These are phyloP conservation scores for Boletus rubroflammeus DNA, from an alignment of 768 basidiomycete genomes.

Conservation along the genomic window DNA sequence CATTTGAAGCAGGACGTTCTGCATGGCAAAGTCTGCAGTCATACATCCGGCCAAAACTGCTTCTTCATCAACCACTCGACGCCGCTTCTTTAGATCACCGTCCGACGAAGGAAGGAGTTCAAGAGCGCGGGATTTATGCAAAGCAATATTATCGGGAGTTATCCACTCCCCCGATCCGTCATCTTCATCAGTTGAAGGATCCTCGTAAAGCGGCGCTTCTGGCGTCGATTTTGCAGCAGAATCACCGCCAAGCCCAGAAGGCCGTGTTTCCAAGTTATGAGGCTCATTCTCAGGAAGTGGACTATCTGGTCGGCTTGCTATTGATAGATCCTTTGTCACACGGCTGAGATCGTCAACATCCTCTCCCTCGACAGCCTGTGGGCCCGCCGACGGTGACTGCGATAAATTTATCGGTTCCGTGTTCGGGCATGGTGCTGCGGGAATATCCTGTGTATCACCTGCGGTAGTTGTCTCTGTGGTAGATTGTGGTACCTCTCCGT, in stretches of 20 bases:
- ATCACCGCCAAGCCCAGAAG: constrained; percentile 1
- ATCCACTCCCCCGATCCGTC: constrained; percentile 97
- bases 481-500: not conserved
- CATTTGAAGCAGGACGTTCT: constrained; percentile 96
- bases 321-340: constrained; percentile 7
- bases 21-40: constrained; percentile 99
- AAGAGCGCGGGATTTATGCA: constrained; percentile 86
- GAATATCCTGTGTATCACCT: constrained; percentile 4
- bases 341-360: constrained; percentile 13
- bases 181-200: constrained; percentile 70
- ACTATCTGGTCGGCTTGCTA: constrained; percentile 11
- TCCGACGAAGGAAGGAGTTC: constrained; percentile 68
- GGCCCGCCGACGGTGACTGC: not conserved
- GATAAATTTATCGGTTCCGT: not conserved
- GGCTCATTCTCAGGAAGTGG: constrained; percentile 27
- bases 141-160: constrained; percentile 79
- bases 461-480: not conserved
- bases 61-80: constrained; percentile 37
- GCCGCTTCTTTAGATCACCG: constrained; percentile 26
- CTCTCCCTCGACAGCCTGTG: not conserved
- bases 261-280: constrained; percentile 31
- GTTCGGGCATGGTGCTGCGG: not conserved
- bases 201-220: constrained; percentile 54
- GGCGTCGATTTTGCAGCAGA: constrained; percentile 8
- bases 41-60: constrained; percentile 77